A percentile compares a stretch with the other conserved stretches of the same genome.
phyloP scores from a whole-genome alignment of 2,329 filamentous ascomycete species.

The Eutypella sp. region DNA sequence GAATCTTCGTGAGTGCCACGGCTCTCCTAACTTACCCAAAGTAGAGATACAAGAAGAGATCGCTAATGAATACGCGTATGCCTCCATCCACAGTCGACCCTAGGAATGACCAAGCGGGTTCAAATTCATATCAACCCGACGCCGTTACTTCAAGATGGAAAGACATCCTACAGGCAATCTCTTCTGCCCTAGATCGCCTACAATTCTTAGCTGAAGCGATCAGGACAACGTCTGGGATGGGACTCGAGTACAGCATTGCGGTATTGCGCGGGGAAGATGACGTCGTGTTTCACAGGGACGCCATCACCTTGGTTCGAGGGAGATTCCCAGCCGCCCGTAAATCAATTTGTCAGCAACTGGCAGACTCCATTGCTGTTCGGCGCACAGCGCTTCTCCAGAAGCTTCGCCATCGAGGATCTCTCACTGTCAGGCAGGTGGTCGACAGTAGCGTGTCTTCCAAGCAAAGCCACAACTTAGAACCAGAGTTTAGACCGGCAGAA shows the following conservation, averaged over 20 bases:
- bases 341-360: not conserved
- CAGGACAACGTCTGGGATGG: not conserved
- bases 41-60: not conserved
- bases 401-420: not conserved
- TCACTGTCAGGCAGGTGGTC: not conserved
- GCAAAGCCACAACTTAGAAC: not conserved
- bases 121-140: not conserved
- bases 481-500: not conserved
- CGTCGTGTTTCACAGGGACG: not conserved
- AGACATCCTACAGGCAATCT: not conserved
- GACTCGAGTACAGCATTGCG: not conserved
- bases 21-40: not conserved
- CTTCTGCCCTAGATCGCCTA: not conserved
- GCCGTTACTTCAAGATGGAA: not conserved
- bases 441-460: not conserved
- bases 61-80: not conserved
- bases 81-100: not conserved
- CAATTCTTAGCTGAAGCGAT: not conserved
- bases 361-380: not conserved
- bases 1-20: not conserved
- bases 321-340: not conserved
- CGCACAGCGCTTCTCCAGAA: not conserved
- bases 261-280: not conserved
- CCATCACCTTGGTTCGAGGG: not conserved
- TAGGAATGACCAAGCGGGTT: not conserved